A percentile compares a stretch with the other conserved stretches of the same genome.
These are phyloP conservation scores for Andrographis paniculata DNA, from an alignment of 305 asterid species.

Conservation along the genomic window DNA sequence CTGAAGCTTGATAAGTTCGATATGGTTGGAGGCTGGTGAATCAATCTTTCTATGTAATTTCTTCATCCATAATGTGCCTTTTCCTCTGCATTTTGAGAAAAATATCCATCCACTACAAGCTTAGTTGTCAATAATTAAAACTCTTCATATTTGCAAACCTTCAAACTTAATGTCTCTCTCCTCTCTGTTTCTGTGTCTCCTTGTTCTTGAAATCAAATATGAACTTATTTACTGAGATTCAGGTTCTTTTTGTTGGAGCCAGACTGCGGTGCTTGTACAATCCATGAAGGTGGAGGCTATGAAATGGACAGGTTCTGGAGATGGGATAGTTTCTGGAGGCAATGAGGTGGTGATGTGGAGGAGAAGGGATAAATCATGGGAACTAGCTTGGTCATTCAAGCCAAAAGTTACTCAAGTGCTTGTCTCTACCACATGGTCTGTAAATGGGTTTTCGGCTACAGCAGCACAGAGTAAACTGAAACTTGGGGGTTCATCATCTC, in stretches of 20 bases:
- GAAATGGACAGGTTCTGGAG: conserved; percentile 94
- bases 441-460: conserved; percentile 68
- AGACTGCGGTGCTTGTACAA: conserved; percentile 72
- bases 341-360: conserved; percentile 79
- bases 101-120: too few species aligned
- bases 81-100: too few species aligned
- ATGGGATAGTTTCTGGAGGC: conserved; percentile 86
- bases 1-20: too few species aligned
- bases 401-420: conserved; percentile 69
- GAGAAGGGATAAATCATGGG: conserved; percentile 70
- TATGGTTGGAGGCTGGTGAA: too few species aligned
- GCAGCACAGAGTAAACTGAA: conserved; percentile 48
- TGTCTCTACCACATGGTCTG: conserved; percentile 73
- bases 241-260: conserved; percentile 99
- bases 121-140: too few species aligned
- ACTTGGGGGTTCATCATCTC: conserved; percentile 25
- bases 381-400: conserved; percentile 80
- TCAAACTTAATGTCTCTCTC: conserved; percentile 16
- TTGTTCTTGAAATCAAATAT: conserved; percentile 35
- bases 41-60: too few species aligned
- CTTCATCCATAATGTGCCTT: too few species aligned
- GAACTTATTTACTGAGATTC: conserved; percentile 94
- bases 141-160: conserved; percentile 12
- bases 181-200: conserved; percentile 10
- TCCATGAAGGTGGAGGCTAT: conserved; percentile 69